Percentiles rank a stretch among this genome's conserved stretches.
Conservation (phyloP, 768 basidiomycete species). For the Neoboletus brunneissimus region DNA sequence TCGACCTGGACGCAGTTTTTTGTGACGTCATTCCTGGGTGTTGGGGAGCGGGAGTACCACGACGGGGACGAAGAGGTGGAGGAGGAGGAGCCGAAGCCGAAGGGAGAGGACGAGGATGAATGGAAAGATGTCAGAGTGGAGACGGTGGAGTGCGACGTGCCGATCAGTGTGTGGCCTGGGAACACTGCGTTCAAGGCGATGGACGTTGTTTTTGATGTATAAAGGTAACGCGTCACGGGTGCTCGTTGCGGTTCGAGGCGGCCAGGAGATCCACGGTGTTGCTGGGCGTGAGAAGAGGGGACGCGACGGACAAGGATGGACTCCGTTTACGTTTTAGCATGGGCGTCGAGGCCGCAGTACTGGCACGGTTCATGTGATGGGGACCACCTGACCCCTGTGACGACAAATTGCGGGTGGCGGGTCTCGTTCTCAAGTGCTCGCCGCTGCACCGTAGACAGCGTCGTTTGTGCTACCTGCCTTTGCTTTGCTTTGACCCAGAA, state of each 20-base stretch:
- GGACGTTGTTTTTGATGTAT: constrained; percentile 78
- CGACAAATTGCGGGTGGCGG: not conserved
- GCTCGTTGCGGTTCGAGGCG: not conserved
- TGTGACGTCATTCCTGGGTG: constrained; percentile 37
- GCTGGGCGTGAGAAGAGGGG: not conserved
- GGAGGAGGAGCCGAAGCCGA: constrained; percentile 35
- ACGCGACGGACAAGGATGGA: not conserved
- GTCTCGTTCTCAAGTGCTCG: not conserved
- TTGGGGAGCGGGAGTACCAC: constrained; percentile 50
- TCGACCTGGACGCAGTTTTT: constrained; percentile 41
- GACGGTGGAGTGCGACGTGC: constrained; percentile 93
- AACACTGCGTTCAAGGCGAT: constrained; percentile 82
- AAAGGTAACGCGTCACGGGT: constrained; percentile 6
- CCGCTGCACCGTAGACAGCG: too few species aligned
- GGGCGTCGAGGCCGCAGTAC: constrained; percentile 2
- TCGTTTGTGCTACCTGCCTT: too few species aligned
- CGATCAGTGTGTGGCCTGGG: constrained; percentile 83
- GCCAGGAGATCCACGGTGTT: not conserved
- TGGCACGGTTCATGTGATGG: constrained; percentile 5
- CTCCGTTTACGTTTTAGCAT: not conserved
- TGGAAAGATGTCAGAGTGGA: constrained; percentile 74
- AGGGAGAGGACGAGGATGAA: constrained; percentile 52
- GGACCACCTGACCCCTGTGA: constrained; percentile 13
- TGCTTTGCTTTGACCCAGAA: too few species aligned
- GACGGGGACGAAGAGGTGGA: constrained; percentile 46